Percentiles rank a stretch among this genome's conserved stretches.
These are phyloP conservation scores for Hymenoscyphus repandus DNA, from an alignment of 2,329 filamentous ascomycete species.

Conservation along the genomic window DNA sequence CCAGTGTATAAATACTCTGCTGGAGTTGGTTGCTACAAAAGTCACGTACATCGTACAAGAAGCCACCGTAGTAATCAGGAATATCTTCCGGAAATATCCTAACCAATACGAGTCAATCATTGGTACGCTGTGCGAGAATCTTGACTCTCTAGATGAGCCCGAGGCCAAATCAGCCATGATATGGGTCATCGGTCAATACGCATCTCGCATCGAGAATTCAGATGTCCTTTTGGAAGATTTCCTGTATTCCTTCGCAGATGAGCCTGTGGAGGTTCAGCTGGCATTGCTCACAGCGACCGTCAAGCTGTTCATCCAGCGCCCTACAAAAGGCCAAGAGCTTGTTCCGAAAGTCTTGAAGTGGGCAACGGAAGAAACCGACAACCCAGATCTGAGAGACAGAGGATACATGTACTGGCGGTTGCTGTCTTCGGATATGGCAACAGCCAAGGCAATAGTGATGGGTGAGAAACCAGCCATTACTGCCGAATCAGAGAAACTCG, in stretches of 20 bases:
- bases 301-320: conserved; percentile 95
- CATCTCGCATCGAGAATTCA: conserved; percentile 94
- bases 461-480: conserved; percentile 95
- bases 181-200: conserved; percentile 98
- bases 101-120: conserved; percentile 99
- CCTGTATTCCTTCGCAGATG: conserved; percentile 86
- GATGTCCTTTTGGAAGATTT: conserved; percentile 94
- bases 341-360: conserved; percentile 95
- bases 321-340: conserved; percentile 87
- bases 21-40: conserved; percentile 95
- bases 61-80: conserved; percentile 95
- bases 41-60: conserved; percentile 98
- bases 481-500: conserved; percentile 90
- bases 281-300: conserved; percentile 93
- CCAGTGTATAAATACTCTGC: conserved; percentile 84
- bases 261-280: conserved; percentile 92
- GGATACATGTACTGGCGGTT: conserved; percentile 99
- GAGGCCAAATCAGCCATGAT: conserved; percentile 99
- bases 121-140: conserved; percentile 87
- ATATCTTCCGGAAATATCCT: conserved; percentile 98
- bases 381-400: conserved; percentile 89
- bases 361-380: conserved; percentile 99
- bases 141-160: conserved; percentile 93
- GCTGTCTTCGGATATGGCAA: conserved; percentile 82
- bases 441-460: conserved; percentile 88